Conservation (phyloP, 1,139 yeast genomes). For the Debaryomycetaceae sp. region DNA sequence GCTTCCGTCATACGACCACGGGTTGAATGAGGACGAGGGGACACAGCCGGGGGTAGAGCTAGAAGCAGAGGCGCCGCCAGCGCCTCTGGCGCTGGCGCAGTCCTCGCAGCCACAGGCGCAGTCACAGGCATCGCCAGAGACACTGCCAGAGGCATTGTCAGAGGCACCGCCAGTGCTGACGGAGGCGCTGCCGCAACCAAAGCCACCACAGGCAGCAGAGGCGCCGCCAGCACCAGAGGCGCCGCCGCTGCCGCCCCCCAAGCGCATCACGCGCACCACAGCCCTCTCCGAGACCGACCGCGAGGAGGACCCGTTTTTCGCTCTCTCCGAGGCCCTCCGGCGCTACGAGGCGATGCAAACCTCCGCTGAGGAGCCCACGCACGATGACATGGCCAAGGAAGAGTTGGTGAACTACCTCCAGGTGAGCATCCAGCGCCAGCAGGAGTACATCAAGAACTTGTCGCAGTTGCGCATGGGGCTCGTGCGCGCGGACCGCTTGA, state of each 20-base stretch:
- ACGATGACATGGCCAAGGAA: slow-evolving; percentile 31
- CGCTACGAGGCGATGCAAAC: slow-evolving; percentile 34
- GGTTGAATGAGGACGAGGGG: slow-evolving; percentile 32
- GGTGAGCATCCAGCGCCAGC: slow-evolving; percentile 73
- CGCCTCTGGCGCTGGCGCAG: neutral
- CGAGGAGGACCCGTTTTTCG: slow-evolving; percentile 36
- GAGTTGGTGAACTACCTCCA: slow-evolving; percentile 43
- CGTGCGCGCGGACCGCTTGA: slow-evolving; percentile 71
- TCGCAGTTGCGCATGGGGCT: slow-evolving; percentile 67
- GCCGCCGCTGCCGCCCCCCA: slow-evolving; percentile 68
- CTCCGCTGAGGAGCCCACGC: slow-evolving; percentile 21
- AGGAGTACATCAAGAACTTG: slow-evolving; percentile 81
- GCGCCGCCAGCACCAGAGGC: slow-evolving; percentile 76
- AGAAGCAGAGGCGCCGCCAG: neutral
- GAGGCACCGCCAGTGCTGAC: neutral
- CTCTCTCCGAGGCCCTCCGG: slow-evolving; percentile 31
- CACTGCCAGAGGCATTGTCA: neutral
- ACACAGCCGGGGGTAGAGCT: slow-evolving; percentile 11
- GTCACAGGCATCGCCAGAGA: neutral
- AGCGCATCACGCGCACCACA: slow-evolving; percentile 37
- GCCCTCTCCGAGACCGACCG: slow-evolving; percentile 11
- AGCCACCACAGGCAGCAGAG: slow-evolving; percentile 15
- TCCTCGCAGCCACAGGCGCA: neutral
- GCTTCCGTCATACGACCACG: slow-evolving; percentile 68
- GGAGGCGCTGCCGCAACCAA: neutral